Conservation (phyloP, 805 yeast genomes). For the Spathaspora arborariae region DNA sequence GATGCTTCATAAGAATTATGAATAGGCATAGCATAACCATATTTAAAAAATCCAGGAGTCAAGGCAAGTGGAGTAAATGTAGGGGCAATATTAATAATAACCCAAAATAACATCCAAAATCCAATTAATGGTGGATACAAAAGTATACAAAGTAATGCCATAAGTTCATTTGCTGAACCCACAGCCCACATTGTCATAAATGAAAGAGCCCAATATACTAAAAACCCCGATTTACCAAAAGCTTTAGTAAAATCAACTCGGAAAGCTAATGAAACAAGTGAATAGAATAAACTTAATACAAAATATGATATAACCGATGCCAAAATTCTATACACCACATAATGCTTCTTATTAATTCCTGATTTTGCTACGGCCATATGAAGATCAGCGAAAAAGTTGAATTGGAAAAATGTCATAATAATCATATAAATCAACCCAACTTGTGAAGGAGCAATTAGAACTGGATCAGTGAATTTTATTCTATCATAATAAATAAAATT, state of each 20-base stretch:
- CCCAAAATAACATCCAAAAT: slow-evolving; percentile 70
- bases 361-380: slow-evolving; percentile 47
- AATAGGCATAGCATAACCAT: slow-evolving; percentile 67
- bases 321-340: slow-evolving; percentile 49
- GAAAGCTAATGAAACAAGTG: slow-evolving; percentile 62
- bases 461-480: slow-evolving; percentile 48
- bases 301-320: slow-evolving; percentile 52
- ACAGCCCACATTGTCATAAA: slow-evolving; percentile 71
- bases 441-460: slow-evolving; percentile 63
- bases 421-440: slow-evolving; percentile 72
- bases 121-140: slow-evolving; percentile 63
- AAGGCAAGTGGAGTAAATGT: slow-evolving; percentile 64
- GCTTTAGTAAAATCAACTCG: slow-evolving; percentile 56
- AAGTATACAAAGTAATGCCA: slow-evolving; percentile 49
- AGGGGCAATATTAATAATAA: slow-evolving; percentile 63
- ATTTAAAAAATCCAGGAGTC: slow-evolving; percentile 53
- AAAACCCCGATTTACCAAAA: slow-evolving; percentile 67
- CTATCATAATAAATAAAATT: slow-evolving; percentile 38
- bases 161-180: slow-evolving; percentile 71
- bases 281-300: slow-evolving; percentile 53
- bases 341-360: slow-evolving; percentile 40
- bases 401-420: slow-evolving; percentile 69
- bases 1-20: slow-evolving; percentile 61
- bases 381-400: slow-evolving; percentile 53
- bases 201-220: slow-evolving; percentile 69